phyloP scores from a whole-genome alignment of 73 alveolate genomes.

The Blepharisma stoltei region DNA sequence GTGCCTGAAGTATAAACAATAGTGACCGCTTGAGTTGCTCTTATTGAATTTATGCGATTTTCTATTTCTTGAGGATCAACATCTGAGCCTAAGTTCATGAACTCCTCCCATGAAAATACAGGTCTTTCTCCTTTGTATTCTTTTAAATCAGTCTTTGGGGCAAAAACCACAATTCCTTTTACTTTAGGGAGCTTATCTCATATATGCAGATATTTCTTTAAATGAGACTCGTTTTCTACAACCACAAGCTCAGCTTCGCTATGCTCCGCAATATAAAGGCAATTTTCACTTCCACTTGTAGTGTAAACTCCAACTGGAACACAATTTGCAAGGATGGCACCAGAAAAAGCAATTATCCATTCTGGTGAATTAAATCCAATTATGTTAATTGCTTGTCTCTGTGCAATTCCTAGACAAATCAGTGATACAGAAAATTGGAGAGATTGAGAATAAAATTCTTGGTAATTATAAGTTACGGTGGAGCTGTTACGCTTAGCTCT shows the following conservation, averaged over 20 bases:
- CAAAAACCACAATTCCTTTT: conserved; percentile 11
- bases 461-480: neutral
- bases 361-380: conserved; percentile 58
- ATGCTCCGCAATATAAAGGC: conserved; percentile 53
- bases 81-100: conserved; percentile 32
- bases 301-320: conserved; percentile 51
- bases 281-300: conserved; percentile 38
- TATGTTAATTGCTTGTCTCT: conserved; percentile 42
- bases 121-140: neutral
- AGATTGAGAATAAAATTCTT: too few species aligned
- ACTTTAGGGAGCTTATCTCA: conserved; percentile 40
- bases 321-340: conserved; percentile 42
- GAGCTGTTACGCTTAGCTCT: conserved; percentile 36
- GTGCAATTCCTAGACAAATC: conserved; percentile 33
- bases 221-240: conserved; percentile 39
- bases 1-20: conserved; percentile 88
- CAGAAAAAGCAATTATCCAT: conserved; percentile 51
- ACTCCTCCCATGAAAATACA: conserved; percentile 37
- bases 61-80: conserved; percentile 6
- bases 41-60: conserved; percentile 13
- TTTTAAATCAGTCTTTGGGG: neutral
- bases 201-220: conserved; percentile 26
- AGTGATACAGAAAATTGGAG: neutral
- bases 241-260: conserved; percentile 42
- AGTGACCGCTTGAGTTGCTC: conserved; percentile 62